Evolutionary conservation across 2,329 filamentous ascomycete species (phyloP).

Genomic region (Dactylellina sp.): DNA sequence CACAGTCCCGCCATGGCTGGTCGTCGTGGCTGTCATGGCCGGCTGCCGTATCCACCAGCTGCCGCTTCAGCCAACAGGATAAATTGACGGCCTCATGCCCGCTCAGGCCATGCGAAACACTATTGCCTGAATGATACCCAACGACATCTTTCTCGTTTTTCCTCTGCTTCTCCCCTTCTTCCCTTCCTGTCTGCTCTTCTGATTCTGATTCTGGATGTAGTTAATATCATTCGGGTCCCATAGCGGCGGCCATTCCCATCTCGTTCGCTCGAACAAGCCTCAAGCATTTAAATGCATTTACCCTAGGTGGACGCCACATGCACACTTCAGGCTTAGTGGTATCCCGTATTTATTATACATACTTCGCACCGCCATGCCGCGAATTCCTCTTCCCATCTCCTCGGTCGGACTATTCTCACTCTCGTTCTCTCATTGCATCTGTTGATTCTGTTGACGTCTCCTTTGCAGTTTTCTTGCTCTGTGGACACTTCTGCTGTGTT

Average conservation of each 20-base stretch:
- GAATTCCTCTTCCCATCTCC: background rate
- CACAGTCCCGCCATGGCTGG: no score
- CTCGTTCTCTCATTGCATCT: background rate
- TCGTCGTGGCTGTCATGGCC: no score
- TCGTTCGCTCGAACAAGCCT: no score
- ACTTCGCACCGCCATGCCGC: background rate
- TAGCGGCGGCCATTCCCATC: no score
- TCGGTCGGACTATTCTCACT: background rate
- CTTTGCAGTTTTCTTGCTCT: background rate
- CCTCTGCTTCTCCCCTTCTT: background rate
- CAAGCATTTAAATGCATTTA: background rate
- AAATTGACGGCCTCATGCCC: constrained; percentile 5
- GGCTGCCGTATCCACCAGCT: no score
- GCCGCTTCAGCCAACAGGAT: background rate
- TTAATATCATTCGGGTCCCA: no score
- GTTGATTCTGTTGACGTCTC: background rate
- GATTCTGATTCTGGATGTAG: no score
- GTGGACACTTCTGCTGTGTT: background rate
- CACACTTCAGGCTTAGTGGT: constrained; percentile 14
- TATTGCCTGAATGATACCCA: constrained; percentile 16
- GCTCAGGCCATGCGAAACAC: constrained; percentile 20
- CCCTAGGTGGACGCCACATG: constrained; percentile 20
- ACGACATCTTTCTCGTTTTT: no score
- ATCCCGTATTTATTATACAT: background rate
- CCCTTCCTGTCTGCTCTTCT: background rate